A percentile compares a stretch with the other conserved stretches of the same genome.
Conservation (phyloP, 2,329 filamentous ascomycete genomes). For the Cercospora zeae-maydis region DNA sequence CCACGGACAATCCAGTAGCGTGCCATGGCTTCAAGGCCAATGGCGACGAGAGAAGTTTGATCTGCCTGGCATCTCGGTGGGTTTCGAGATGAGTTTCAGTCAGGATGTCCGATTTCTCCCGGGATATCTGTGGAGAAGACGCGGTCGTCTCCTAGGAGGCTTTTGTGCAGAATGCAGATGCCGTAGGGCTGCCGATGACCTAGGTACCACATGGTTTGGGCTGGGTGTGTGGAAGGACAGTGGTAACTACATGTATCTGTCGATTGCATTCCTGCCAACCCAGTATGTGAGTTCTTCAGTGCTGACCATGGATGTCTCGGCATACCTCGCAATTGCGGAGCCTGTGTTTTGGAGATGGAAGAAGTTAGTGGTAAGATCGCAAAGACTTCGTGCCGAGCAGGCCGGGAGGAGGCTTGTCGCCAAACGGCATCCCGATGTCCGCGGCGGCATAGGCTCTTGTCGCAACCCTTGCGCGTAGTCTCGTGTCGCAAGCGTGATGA, state of each 20-base stretch:
- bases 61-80: neutral
- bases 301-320: too few species aligned
- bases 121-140: neutral
- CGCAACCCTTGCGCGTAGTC: neutral
- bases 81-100: neutral
- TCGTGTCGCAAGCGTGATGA: neutral
- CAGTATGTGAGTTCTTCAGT: neutral
- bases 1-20: slow-evolving; percentile 5
- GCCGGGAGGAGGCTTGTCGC: neutral
- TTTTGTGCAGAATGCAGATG: neutral
- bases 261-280: too few species aligned
- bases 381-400: neutral
- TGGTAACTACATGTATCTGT: too few species aligned
- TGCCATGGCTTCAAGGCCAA: neutral
- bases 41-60: neutral
- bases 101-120: neutral
- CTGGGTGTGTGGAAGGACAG: too few species aligned
- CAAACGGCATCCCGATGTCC: neutral
- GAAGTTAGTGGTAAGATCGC: too few species aligned
- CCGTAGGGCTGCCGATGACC: neutral
- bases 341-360: too few species aligned
- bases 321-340: neutral
- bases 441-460: neutral
- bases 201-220: neutral
- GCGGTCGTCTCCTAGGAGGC: neutral